Evolutionary conservation across 176 grass and related monocot species (phyloP), one percentile per base, ranked within the genome.

Genomic region (Phoenix roebelenii): DNA sequence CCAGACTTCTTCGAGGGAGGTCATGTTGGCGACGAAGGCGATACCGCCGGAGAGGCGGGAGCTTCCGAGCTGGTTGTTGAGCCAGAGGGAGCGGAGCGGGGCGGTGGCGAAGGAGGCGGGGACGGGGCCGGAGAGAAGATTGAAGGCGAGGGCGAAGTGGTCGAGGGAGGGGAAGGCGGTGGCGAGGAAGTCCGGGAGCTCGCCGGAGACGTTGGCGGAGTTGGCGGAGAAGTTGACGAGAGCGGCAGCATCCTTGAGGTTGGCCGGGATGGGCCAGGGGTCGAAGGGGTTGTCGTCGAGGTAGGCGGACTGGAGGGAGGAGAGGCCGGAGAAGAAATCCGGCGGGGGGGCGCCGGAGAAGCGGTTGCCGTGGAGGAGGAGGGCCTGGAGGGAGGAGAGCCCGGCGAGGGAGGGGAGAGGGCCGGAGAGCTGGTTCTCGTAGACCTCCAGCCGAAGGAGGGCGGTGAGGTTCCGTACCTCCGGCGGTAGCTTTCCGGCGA

Each of bases 211-310:
- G 25, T 84, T 60, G 9, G 63, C 56, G 19, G 76, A 15, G 30
- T 20, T 57, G 51, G 79, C 73, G 66, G 89, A 82, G 70, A 77
- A 89, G 65, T 79, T 59, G 28, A 54, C 70, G 16, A 63, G 61
- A 0, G 19, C 71, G 63, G 74, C 64, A 63, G 63, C 54, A 1
- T 7, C 44, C 3, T 4, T 29, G 25, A 95, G 78, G 62, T 25
- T 59, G 44, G 44, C 16, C 9, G 74, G 80, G 7, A 89, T 49
- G 15, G 59, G 15, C 90, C 90, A 95, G 18, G 76, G 3, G 16
- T 16, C 22, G 60, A 95, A 50, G 18, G 83, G 90, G 83, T 95
- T 95, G 54, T 77, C 0, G 55, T 89, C 90, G 62, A 95, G 9
- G 71, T 82, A 35, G 72, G 73, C 75, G 25, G 60, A 23, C 48